phyloP scores from a whole-genome alignment of 148 eudicot species.

The Heliamphora exappendiculata region DNA sequence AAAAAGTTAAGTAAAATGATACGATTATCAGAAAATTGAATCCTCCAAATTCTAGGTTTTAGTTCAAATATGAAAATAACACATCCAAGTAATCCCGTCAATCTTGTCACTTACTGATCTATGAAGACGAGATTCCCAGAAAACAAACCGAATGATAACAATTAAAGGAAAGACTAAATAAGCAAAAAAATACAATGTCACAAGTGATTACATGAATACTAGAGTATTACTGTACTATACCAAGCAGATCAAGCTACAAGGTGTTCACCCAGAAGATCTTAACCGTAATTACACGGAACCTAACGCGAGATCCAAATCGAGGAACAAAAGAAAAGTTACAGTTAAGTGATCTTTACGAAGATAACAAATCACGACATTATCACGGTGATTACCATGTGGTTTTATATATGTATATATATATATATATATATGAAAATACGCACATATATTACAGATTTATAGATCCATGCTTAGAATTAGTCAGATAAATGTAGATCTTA shows the following conservation, averaged over 20 bases:
- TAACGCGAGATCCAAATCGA: neutral
- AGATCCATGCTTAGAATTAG: neutral
- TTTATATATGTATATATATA: neutral
- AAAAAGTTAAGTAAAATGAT: neutral
- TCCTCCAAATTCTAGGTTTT: neutral
- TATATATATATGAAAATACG: neutral
- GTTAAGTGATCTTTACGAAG: neutral
- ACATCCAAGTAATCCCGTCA: neutral
- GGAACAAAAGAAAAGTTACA: neutral
- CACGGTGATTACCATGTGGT: neutral
- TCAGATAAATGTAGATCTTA: constrained; percentile 1
- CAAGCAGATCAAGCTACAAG: too few relatives aligned
- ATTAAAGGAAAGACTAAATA: neutral
- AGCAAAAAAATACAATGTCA: neutral
- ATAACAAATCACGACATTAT: neutral
- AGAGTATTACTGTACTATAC: neutral
- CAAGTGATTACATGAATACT: neutral
- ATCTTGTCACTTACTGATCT: neutral
- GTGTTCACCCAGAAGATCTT: too few relatives aligned
- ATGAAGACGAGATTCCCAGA: neutral
- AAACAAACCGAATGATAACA: neutral
- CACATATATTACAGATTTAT: neutral
- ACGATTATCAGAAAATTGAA: neutral
- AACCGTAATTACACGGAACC: neutral
- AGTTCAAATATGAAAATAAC: neutral